Evolutionary conservation across 768 basidiomycete genomes (phyloP), one percentile per base, ranked within the genome.

Genomic region (Lactarius vividus): DNA sequence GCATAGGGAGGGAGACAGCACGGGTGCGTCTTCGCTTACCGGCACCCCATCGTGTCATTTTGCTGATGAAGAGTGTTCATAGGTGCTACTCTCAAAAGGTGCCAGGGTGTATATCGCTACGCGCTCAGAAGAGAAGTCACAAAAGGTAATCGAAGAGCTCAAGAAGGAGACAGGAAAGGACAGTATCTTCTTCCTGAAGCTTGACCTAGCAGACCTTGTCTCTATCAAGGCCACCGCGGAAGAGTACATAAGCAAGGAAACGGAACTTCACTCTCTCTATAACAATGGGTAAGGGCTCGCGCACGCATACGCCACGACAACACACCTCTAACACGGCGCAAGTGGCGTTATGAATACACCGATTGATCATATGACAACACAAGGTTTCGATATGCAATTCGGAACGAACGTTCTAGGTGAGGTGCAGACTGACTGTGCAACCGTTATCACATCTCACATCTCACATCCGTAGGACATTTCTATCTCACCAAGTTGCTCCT

Each of bases 401-500:
- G 70, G 59, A 23, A 72, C 67, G 28, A 69, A 68, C 35, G 71
- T 71, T n/a, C 40, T 72, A 16, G 67, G 70, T 65, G 23, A 39
- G 57, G 39, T 13, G 15, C 11, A 26, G 26, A 31, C 42, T n/a
- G 18, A 35, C 18, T 2, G 23, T 6, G 8, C 26, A 11, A 33
- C 4, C 7, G 10, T 28, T 20, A 15, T 29, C 31, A 29, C 40
- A 2, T 57, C 16, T 33, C 23, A 10, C 18, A 20, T 26, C n/a
- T 26, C 26, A 9, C 18, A 28, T 13, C 33, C 28, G 40, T 20
- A 69, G 68, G 73, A 29, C 72, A 71, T 60, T 71, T 62, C 61
- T 66, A 61, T 37, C 53, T 73, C 56, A 71, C 71, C 29, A 62
- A 63, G 20, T 64, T 72, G 3, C 70, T 77, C 18, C 65, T 77